Percentiles rank a stretch among this genome's conserved stretches.
phyloP scores from a whole-genome alignment of 345 rosid species.

The Gossypium bickii region DNA sequence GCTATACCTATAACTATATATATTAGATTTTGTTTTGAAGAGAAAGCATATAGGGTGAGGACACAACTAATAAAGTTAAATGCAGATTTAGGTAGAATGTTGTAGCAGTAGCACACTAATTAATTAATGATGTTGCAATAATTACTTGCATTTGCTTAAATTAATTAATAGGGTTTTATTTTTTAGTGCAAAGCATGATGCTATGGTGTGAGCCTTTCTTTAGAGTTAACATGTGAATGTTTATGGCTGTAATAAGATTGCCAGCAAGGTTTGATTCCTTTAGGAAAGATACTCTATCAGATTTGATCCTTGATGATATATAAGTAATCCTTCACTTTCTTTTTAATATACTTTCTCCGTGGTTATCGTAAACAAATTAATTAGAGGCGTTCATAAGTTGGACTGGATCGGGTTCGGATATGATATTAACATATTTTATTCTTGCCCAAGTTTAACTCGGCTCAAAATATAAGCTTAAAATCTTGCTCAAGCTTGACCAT shows the following conservation, averaged over 20 bases:
- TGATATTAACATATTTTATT: too few species aligned
- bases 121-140: too few species aligned
- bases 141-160: background rate
- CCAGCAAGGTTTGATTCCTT: background rate
- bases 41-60: background rate
- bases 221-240: background rate
- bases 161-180: background rate
- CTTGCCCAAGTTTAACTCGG: fast-evolving
- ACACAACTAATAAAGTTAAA: background rate
- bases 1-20: background rate
- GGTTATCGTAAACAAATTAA: background rate
- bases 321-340: background rate
- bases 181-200: background rate
- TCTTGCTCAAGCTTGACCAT: too few species aligned
- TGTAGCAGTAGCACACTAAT: too few species aligned
- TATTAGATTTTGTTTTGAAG: background rate
- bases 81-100: too few species aligned
- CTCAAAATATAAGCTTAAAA: too few species aligned
- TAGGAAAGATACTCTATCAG: background rate
- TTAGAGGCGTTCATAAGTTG: too few species aligned
- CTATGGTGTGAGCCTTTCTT: background rate
- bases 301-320: background rate
- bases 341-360: background rate
- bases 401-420: too few species aligned
- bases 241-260: background rate